Evolutionary conservation across 768 basidiomycete genomes (phyloP).

Genomic region (Imleria badia): DNA sequence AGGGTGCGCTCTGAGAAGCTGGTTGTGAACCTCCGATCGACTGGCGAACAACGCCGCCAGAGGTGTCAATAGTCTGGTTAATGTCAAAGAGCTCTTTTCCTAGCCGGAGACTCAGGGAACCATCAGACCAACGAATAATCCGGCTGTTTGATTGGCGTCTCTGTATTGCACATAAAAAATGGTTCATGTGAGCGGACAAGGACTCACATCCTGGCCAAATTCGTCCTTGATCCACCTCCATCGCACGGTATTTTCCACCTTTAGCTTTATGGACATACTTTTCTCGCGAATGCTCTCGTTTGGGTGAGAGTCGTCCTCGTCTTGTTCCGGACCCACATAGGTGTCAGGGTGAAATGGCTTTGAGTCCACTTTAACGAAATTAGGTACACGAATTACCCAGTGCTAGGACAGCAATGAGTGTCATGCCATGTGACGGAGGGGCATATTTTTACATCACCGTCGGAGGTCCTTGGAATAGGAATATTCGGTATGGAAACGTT

Average conservation of each 20-base stretch:
- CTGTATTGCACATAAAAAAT: constrained; percentile 39
- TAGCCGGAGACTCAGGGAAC: constrained; percentile 82
- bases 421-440: not conserved
- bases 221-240: constrained; percentile 92
- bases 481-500: constrained; percentile 84
- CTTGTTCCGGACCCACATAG: constrained; percentile 81
- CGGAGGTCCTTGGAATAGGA: constrained; percentile 74
- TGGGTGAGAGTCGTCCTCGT: constrained; percentile 58
- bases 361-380: constrained; percentile 86
- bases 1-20: constrained; percentile 39
- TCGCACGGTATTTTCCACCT: constrained; percentile 91
- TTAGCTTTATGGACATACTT: constrained; percentile 81
- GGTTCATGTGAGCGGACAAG: not conserved
- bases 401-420: constrained; percentile 39
- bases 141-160: constrained; percentile 86
- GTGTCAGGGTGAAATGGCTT: constrained; percentile 88
- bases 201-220: constrained; percentile 71
- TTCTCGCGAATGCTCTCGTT: constrained; percentile 68
- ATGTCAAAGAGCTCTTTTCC: constrained; percentile 96
- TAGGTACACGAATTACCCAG: constrained; percentile 94
- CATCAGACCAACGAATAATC: constrained; percentile 95
- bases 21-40: constrained; percentile 49
- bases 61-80: constrained; percentile 73
- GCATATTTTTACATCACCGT: constrained; percentile 68
- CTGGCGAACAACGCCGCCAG: constrained; percentile 62